Base-by-base conservation (phyloP, 108 stramenopile genomes). In the Conticribra weissflogii region DNA sequence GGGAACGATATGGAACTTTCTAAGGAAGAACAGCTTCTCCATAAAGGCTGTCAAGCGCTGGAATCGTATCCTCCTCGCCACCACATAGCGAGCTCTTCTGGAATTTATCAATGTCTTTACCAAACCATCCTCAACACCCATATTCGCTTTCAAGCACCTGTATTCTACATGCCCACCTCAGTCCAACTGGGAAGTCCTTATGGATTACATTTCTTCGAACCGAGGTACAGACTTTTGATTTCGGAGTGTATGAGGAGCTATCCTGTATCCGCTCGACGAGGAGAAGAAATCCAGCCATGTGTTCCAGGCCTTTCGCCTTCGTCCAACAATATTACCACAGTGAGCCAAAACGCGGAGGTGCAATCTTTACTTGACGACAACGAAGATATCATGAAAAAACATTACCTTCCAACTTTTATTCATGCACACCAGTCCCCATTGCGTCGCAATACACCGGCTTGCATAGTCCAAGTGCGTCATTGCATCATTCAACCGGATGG, bases 151-250 rank as follows among this genome's bases (percentile, higher is more conserved):
- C 69, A 81, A 33, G 81, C 68, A 4, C 84, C 86, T 8, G 79
- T 88, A n/a, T 91, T 88, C 57, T 79, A 76, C 49, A 91, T 91
- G 90, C 81, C 74, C 2, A 69, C 79, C 8, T 29, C 60, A 2
- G 55, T 88, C 0, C 57, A 59, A 32, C 41, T 91, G 2, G 85
- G 83, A 47, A 51, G 62, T 5, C 58, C 73, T 16, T 85, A 85
- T 50, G 86, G 84, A 2, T 68, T 91, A 24, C 87, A 91, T 36
- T 76, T 91, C 33, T 91, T 91, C 64, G 90, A 91, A 67, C 87
- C 87, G n/a, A 74, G 90, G 46, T 91, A 91, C 64, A 79, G 87
- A 44, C 24, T 91, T 25, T 72, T 88, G 23, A 79, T 91, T 51
- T 70, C 83, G 16, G 76, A 84, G 23, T 63, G 86, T 27, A 81